Base-by-base conservation (phyloP, 768 basidiomycete species). In the Tricholoma flavovirens region DNA sequence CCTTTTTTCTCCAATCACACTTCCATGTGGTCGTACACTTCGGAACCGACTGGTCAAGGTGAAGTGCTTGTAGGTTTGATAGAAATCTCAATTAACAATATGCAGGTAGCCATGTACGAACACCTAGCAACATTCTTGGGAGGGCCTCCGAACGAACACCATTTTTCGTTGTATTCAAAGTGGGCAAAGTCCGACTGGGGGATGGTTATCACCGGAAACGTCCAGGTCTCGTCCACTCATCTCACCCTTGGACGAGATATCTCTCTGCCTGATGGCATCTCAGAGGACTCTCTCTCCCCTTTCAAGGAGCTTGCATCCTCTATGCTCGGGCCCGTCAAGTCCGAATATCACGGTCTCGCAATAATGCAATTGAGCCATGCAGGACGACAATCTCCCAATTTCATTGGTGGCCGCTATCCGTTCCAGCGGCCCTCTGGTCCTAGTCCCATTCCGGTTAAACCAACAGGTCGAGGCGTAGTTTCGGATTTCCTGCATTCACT, bases 51-150 rank as follows among this genome's bases (percentile, higher is more conserved):
- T 85, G 10, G 76, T 78, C 29, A 86, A 86, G 73, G 83, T 83
- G 51, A 60, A 66, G n/a, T 21, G 9, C 35, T 11, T 42, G 8
- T 8, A 9, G 11, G 30, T 33, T 12, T 15, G 15, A 45, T 21
- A 29, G 42, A 35, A 21, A 21, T 30, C 24, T 43, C 19, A 12
- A 22, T 49, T 36, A 54, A 55, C 52, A 48, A n/a, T 15, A 10
- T 9, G 4, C 62, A 98, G 93, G 90, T 83, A n/a, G 86, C 95
- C 0, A 77, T 95, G 80, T 95, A 94, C 60, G 95, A 98, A 68
- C 87, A 92, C 63, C 75, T 96, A 9, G 80, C 86, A 0, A 60
- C 68, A 3, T 73, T 86, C 29, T 71, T 72, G 9, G 89, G 91
- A 19, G 90, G 91, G 0, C 78, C 81, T 9, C 93, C 94, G 0